These are phyloP conservation scores for Hirsutella minnesotensis DNA, from an alignment of 2,329 filamentous ascomycete genomes.

Conservation along the genomic window DNA sequence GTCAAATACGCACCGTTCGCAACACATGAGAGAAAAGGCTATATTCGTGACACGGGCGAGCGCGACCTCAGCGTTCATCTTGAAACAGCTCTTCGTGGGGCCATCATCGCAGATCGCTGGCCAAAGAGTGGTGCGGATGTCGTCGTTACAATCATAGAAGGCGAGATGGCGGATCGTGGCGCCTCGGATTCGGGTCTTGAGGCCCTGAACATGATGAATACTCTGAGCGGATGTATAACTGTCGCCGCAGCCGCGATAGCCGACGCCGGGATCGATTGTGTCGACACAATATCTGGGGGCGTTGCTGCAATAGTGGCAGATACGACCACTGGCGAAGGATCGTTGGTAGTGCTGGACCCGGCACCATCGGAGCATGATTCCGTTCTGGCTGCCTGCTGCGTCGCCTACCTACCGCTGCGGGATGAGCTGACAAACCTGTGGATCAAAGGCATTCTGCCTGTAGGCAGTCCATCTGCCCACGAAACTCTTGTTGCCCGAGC, in stretches of 20 bases:
- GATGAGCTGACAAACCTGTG: slow-evolving; percentile 93
- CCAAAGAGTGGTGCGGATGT: slow-evolving; percentile 98
- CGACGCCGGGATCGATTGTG: slow-evolving; percentile 91
- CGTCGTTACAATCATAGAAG: slow-evolving; percentile 84
- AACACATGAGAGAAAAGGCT: slow-evolving; percentile 68
- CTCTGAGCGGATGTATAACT: slow-evolving; percentile 83
- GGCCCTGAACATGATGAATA: slow-evolving; percentile 83
- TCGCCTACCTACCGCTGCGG: slow-evolving; percentile 74
- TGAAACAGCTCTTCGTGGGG: slow-evolving; percentile 79
- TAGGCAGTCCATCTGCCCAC: slow-evolving; percentile 21
- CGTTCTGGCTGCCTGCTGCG: slow-evolving; percentile 73
- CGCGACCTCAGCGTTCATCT: slow-evolving; percentile 83
- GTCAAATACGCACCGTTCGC: slow-evolving; percentile 97
- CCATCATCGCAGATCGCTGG: slow-evolving; percentile 88
- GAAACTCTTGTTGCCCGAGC: slow-evolving; percentile 25
- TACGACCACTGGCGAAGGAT: slow-evolving; percentile 17
- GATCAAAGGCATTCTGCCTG: slow-evolving; percentile 62
- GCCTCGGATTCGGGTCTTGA: slow-evolving; percentile 40
- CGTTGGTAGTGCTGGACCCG: slow-evolving; percentile 62
- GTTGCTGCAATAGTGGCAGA: slow-evolving; percentile 64
- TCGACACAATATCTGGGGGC: slow-evolving; percentile 80
- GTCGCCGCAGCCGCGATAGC: slow-evolving; percentile 86
- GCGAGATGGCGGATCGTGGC: slow-evolving; percentile 63
- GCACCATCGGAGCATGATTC: slow-evolving; percentile 68
- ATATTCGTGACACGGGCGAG: slow-evolving; percentile 75